Evolutionary conservation across 768 basidiomycete genomes (phyloP).

Genomic region (Hemileccinum rubropunctum): DNA sequence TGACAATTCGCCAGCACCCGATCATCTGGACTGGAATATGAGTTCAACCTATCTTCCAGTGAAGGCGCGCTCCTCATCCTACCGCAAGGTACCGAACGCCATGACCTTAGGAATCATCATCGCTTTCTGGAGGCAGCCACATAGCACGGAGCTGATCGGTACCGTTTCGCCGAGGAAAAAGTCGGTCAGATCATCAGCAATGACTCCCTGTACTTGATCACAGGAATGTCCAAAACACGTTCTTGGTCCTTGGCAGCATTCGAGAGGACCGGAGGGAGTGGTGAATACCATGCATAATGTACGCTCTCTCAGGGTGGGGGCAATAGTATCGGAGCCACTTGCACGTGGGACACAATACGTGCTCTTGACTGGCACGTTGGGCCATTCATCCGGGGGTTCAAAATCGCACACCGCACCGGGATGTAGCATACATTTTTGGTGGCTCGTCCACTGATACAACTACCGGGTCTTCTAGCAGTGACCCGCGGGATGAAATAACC

Average conservation of each 20-base stretch:
- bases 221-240: neutral
- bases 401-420: conserved; percentile 6
- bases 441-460: neutral
- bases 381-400: conserved; percentile 23
- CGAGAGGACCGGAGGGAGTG: neutral
- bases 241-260: conserved; percentile 31
- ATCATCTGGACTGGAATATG: neutral
- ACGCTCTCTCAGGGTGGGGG: neutral
- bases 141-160: conserved; percentile 26
- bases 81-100: conserved; percentile 26
- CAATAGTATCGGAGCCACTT: conserved; percentile 2
- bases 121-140: conserved; percentile 18
- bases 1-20: neutral
- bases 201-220: conserved; percentile 31
- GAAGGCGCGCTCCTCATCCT: conserved; percentile 32
- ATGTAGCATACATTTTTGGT: neutral
- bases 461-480: neutral
- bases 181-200: conserved; percentile 16
- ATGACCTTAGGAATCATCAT: conserved; percentile 19
- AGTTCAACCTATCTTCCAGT: conserved; percentile 9
- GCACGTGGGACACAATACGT: conserved; percentile 7
- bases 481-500: neutral
- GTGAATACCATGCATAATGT: conserved; percentile 5
- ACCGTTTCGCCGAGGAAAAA: conserved; percentile 20
- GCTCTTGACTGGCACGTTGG: conserved; percentile 5